Base-by-base conservation (phyloP, 441 rosid genomes). In the Erysimum pusillum region DNA sequence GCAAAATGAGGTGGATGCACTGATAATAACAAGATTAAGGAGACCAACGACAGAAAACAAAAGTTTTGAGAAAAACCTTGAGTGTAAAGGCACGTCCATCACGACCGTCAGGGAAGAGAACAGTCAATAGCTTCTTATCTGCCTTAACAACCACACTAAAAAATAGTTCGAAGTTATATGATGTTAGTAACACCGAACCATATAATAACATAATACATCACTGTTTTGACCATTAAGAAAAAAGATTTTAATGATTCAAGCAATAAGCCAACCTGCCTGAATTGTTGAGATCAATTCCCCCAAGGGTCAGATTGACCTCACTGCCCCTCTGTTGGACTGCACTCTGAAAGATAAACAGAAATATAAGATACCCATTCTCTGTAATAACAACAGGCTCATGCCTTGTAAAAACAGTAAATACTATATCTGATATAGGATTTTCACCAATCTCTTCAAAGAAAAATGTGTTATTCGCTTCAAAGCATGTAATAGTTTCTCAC, bases 271-370 rank as follows among this genome's bases (percentile, higher is more conserved):
- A 96, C 99, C 99, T 96, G 98, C 99, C 99, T 94, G 98, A 96
- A 89, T 88, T 96, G 98, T 96, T 94, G 90, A 96, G 98, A 83
- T 96, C 98, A 85, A 96, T 94, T 75, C 99, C 99, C 66, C 99
- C 99, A 63, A 96, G 98, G 60, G 93, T 96, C 83, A 92, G 86
- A 86, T 96, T 94, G 63, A 90, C 94, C 87, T 96, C 99, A 89
- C 87, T 71, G 49, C 98, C 98, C 79, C 78, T 94, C 85, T 88
- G 98, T 74, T 89, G 85, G 75, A 82, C 69, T 73, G 90, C 95
- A 80, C 81, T 94, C 99, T 96, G 95, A 79, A 81, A 77, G 79
- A 71, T 62, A 53, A 75, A 69, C 63, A 41, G 71, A 25, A 34
- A 54, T 25, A 57, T 85, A 57, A 83, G 77, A 48, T 63, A 67